Evolutionary conservation across 345 rosid genomes (phyloP).

Genomic region (Chamaenerion angustifolium): DNA sequence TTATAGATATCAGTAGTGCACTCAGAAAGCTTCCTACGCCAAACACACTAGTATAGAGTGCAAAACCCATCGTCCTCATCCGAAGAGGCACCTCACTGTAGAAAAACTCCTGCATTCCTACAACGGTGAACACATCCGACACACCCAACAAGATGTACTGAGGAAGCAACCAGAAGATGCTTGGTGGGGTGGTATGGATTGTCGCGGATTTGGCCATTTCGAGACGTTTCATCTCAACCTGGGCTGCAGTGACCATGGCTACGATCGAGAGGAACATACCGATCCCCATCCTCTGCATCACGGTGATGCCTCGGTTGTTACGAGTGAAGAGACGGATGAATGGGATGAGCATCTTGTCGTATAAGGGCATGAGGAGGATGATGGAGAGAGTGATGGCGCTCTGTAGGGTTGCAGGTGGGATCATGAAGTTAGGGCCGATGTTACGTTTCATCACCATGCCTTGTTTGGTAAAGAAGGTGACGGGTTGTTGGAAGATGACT

Average conservation of each 20-base stretch:
- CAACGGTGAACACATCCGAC: slow-evolving; percentile 85
- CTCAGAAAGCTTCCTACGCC: slow-evolving; percentile 89
- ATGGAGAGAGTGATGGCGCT: slow-evolving; percentile 81
- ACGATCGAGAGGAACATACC: slow-evolving; percentile 75
- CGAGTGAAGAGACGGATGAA: slow-evolving; percentile 25
- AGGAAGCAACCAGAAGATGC: slow-evolving; percentile 78
- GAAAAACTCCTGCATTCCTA: slow-evolving; percentile 97
- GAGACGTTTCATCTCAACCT: slow-evolving; percentile 63
- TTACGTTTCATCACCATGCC: slow-evolving; percentile 76
- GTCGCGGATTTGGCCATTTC: slow-evolving; percentile 18
- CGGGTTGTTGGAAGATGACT: slow-evolving; percentile 75
- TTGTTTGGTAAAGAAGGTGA: slow-evolving; percentile 85
- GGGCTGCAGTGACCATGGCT: slow-evolving; percentile 75
- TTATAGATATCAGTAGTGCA: slow-evolving; percentile 48
- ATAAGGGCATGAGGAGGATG: slow-evolving; percentile 74
- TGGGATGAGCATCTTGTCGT: slow-evolving; percentile 57
- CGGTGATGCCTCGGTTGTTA: slow-evolving; percentile 35
- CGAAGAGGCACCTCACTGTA: slow-evolving; percentile 71
- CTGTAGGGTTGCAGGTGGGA: slow-evolving; percentile 90
- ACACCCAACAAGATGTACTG: slow-evolving; percentile 78
- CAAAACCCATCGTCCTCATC: slow-evolving; percentile 92
- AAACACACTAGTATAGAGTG: slow-evolving; percentile 76
- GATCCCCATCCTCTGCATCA: slow-evolving; percentile 75
- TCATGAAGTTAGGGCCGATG: slow-evolving; percentile 54
- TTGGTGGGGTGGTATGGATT: slow-evolving; percentile 24